These are phyloP conservation scores for Claviceps paspali DNA, from an alignment of 2,329 filamentous ascomycete genomes.

Conservation along the genomic window DNA sequence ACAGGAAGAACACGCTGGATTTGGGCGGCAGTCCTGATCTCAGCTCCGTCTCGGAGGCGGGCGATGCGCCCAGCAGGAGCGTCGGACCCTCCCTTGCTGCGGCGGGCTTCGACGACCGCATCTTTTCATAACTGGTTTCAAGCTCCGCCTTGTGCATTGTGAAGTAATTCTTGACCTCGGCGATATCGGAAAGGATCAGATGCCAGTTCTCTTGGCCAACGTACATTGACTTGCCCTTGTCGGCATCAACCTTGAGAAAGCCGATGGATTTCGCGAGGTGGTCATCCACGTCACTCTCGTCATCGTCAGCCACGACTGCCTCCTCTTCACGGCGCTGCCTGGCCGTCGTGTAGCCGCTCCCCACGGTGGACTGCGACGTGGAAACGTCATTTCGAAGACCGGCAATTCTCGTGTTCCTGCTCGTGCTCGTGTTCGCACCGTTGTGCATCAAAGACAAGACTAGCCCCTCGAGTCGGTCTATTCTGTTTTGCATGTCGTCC, in stretches of 20 bases:
- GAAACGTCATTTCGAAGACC: slow-evolving; percentile 18
- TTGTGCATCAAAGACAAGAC: slow-evolving; percentile 91
- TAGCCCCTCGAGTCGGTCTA: slow-evolving; percentile 83
- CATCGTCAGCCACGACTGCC: slow-evolving; percentile 31
- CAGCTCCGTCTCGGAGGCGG: slow-evolving; percentile 60
- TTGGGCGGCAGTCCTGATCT: slow-evolving; percentile 67
- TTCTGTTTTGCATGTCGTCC: slow-evolving; percentile 97
- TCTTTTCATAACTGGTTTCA: slow-evolving; percentile 64
- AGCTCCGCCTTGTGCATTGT: slow-evolving; percentile 73
- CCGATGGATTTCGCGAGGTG: slow-evolving; percentile 58
- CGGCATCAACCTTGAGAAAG: slow-evolving; percentile 65
- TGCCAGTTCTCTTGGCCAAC: slow-evolving; percentile 76
- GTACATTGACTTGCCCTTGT: slow-evolving; percentile 67
- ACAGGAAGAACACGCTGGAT: slow-evolving; percentile 67
- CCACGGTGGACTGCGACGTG: slow-evolving; percentile 22
- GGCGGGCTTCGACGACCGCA: slow-evolving; percentile 51
- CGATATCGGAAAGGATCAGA: slow-evolving; percentile 63
- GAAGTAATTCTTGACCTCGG: slow-evolving; percentile 91
- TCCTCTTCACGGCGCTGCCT: slow-evolving; percentile 43
- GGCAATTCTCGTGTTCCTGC: too few species aligned
- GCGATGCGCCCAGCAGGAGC: slow-evolving; percentile 61
- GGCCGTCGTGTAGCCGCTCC: slow-evolving; percentile 26
- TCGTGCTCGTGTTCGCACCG: slow-evolving; percentile 44
- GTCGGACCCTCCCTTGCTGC: slow-evolving; percentile 51
- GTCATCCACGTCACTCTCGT: slow-evolving; percentile 57